Percentiles rank a stretch among this genome's conserved stretches.
Conservation (phyloP, 495 filamentous ascomycete genomes). For the Aspergillus avenaceus region DNA sequence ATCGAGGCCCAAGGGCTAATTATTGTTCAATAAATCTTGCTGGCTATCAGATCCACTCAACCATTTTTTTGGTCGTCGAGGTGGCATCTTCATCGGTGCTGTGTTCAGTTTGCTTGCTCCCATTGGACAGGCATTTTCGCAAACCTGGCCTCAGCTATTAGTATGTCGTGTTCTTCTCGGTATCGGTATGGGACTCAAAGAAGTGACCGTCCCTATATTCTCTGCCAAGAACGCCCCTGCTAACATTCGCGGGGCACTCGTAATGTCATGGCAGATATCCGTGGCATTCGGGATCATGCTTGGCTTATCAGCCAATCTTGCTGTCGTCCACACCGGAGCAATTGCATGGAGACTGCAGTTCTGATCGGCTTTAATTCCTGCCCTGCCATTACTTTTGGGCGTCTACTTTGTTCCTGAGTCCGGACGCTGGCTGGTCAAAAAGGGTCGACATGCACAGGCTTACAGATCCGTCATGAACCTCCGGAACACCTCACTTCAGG, state of each 20-base stretch:
- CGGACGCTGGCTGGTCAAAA: conserved; percentile 55
- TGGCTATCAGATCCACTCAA: conserved; percentile 74
- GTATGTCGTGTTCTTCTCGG: conserved; percentile 62
- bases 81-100: conserved; percentile 63
- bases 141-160: conserved; percentile 62
- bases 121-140: conserved; percentile 59
- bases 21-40: conserved; percentile 43
- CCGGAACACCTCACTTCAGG: conserved; percentile 63
- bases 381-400: conserved; percentile 59
- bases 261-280: conserved; percentile 76
- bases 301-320: conserved; percentile 65
- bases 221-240: conserved; percentile 71
- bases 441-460: conserved; percentile 57
- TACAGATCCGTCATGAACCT: conserved; percentile 58
- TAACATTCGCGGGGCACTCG: conserved; percentile 64
- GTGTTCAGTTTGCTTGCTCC: conserved; percentile 59
- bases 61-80: conserved; percentile 59
- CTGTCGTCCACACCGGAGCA: conserved; percentile 44
- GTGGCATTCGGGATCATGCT: conserved; percentile 74
- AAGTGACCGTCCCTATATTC: conserved; percentile 58
- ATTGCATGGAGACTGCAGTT: conserved; percentile 73
- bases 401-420: conserved; percentile 64
- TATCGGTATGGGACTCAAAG: conserved; percentile 64
- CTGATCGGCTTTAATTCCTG: conserved; percentile 71
- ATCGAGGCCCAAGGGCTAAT: no score